Conservation (phyloP, 2,329 filamentous ascomycete genomes). For the Aspergillus hortae region DNA sequence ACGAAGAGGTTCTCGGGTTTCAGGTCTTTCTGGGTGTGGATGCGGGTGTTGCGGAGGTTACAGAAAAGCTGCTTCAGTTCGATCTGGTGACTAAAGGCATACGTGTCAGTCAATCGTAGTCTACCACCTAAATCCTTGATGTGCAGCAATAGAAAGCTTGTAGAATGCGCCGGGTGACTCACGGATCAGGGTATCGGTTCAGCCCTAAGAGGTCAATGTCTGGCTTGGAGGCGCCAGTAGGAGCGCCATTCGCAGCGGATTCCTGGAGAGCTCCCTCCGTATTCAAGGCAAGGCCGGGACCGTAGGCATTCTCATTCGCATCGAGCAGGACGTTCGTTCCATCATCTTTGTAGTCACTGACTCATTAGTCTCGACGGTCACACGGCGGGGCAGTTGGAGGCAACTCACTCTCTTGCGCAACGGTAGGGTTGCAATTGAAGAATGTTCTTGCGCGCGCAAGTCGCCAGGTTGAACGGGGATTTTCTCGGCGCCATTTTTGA, state of each 20-base stretch:
- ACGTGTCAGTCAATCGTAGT: background rate
- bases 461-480: conserved; percentile 67
- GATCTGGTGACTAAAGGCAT: conserved; percentile 63
- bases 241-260: conserved; percentile 36
- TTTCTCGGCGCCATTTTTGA: conserved; percentile 34
- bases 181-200: conserved; percentile 91
- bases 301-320: conserved; percentile 96
- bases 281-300: conserved; percentile 66
- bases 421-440: conserved; percentile 73
- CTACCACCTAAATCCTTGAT: too few species aligned
- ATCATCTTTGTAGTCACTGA: conserved; percentile 97
- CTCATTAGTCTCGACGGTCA: conserved; percentile 21
- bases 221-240: conserved; percentile 45
- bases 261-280: conserved; percentile 47
- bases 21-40: conserved; percentile 70
- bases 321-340: conserved; percentile 94
- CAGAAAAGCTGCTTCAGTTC: conserved; percentile 85
- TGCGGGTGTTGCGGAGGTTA: conserved; percentile 75
- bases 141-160: too few species aligned
- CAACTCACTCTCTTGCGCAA: conserved; percentile 72
- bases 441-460: conserved; percentile 74
- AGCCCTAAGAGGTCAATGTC: conserved; percentile 75
- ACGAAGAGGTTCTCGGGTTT: conserved; percentile 85
- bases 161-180: conserved; percentile 17
- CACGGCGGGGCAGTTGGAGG: conserved; percentile 7